Evolutionary conservation across 2,329 filamentous ascomycete genomes (phyloP).

Genomic region (Aspergillus sp.): DNA sequence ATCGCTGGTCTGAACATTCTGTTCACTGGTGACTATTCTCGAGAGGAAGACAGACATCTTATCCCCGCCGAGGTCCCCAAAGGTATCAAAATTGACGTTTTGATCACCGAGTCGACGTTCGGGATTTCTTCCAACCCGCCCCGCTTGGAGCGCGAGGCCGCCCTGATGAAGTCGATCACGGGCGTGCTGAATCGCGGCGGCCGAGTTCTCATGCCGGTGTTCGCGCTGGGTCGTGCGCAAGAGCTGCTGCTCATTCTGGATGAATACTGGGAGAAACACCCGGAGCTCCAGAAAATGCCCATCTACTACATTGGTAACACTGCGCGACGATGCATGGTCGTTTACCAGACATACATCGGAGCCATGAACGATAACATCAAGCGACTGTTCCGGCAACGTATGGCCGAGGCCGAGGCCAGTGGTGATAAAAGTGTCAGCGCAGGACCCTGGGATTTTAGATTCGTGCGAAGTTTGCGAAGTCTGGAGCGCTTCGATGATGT

Average conservation of each 20-base stretch:
- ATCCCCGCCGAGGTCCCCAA: slow-evolving; percentile 89
- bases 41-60: slow-evolving; percentile 92
- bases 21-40: slow-evolving; percentile 96
- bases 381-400: slow-evolving; percentile 84
- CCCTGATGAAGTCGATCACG: slow-evolving; percentile 94
- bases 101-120: slow-evolving; percentile 97
- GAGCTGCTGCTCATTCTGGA: slow-evolving; percentile 92
- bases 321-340: slow-evolving; percentile 94
- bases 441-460: slow-evolving; percentile 95
- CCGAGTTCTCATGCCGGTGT: slow-evolving; percentile 90
- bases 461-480: slow-evolving; percentile 85
- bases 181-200: slow-evolving; percentile 87
- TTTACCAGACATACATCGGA: slow-evolving; percentile 96
- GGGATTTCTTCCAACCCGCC: slow-evolving; percentile 93
- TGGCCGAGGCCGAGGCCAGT: slow-evolving; percentile 82
- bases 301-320: slow-evolving; percentile 98
- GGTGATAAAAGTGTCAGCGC: slow-evolving; percentile 68
- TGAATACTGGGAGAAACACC: slow-evolving; percentile 91
- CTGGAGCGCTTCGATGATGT: slow-evolving; percentile 95
- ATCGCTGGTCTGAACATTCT: slow-evolving; percentile 96
- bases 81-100: slow-evolving; percentile 87
- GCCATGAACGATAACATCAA: slow-evolving; percentile 99
- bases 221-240: slow-evolving; percentile 89
- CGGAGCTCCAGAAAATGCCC: slow-evolving; percentile 83
- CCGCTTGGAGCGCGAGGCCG: slow-evolving; percentile 83